Evolutionary conservation across 768 basidiomycete species (phyloP).

Genomic region (Mycena leptocephala): DNA sequence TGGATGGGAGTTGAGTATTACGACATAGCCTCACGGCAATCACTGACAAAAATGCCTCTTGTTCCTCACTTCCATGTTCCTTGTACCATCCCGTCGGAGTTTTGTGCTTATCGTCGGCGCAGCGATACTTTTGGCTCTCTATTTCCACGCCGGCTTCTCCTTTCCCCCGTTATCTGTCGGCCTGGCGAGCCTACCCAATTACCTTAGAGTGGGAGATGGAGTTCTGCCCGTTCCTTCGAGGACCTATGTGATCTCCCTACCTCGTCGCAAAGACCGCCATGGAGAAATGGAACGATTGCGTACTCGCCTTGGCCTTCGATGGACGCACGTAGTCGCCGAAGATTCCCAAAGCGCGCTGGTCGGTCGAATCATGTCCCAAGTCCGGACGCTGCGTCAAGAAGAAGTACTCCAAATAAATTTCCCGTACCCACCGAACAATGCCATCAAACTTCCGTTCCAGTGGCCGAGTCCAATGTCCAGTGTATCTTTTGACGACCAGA

Average conservation of each 20-base stretch:
- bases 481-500: not conserved
- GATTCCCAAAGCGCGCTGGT: constrained; percentile 19
- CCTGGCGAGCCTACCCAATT: constrained; percentile 11
- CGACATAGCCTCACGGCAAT: too few species aligned
- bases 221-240: constrained; percentile 58
- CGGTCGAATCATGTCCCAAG: constrained; percentile 15
- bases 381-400: constrained; percentile 24
- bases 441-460: constrained; percentile 39
- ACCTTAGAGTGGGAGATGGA: not conserved
- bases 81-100: not conserved
- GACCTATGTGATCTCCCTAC: constrained; percentile 76
- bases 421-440: not conserved
- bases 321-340: constrained; percentile 69
- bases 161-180: not conserved
- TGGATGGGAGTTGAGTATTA: too few species aligned
- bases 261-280: constrained; percentile 69
- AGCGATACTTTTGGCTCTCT: constrained; percentile 7
- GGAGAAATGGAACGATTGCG: constrained; percentile 72
- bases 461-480: constrained; percentile 47
- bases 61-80: too few species aligned
- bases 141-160: constrained; percentile 35
- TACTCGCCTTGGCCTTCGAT: constrained; percentile 61
- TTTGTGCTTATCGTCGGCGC: not conserved
- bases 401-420: not conserved
- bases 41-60: too few species aligned